A percentile compares a stretch with the other conserved stretches of the same genome.
phyloP scores from a whole-genome alignment of 352 stramenopile species.

The Globisporangium cylindrosporum region DNA sequence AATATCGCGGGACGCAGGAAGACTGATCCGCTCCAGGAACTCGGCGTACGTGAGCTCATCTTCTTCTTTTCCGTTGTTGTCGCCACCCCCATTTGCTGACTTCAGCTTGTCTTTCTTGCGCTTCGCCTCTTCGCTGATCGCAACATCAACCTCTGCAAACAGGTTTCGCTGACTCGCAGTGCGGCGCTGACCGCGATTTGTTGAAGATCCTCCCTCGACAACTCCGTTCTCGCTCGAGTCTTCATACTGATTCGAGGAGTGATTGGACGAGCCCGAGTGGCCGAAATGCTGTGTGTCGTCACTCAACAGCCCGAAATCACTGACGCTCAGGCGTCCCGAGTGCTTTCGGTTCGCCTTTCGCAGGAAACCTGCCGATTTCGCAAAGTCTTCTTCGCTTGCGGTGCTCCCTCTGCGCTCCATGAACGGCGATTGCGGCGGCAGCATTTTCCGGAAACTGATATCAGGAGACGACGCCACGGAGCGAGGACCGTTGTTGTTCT shows the following conservation, averaged over 20 bases:
- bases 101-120: slow-evolving; percentile 27
- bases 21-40: slow-evolving; percentile 73
- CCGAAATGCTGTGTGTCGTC: slow-evolving; percentile 22
- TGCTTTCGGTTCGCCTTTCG: slow-evolving; percentile 52
- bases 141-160: slow-evolving; percentile 54
- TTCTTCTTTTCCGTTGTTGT: slow-evolving; percentile 20
- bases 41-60: slow-evolving; percentile 70
- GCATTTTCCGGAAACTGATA: not conserved
- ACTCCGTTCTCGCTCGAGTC: slow-evolving; percentile 8
- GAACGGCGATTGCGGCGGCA: slow-evolving; percentile 10
- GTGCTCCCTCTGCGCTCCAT: slow-evolving; percentile 55
- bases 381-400: slow-evolving; percentile 62
- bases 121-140: slow-evolving; percentile 21
- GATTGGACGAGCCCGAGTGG: not conserved
- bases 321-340: slow-evolving; percentile 65
- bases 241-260: slow-evolving; percentile 12
- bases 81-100: slow-evolving; percentile 19
- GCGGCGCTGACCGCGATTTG: slow-evolving; percentile 4
- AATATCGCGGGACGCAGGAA: slow-evolving; percentile 70
- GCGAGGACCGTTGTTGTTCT: not conserved
- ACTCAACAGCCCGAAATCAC: slow-evolving; percentile 68
- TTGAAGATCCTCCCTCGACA: slow-evolving; percentile 16
- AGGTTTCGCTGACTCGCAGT: slow-evolving; percentile 46
- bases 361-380: slow-evolving; percentile 64
- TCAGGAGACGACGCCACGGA: slow-evolving; percentile 6